These are phyloP conservation scores for Penicillium concentricum DNA, from an alignment of 2,329 filamentous ascomycete species.

Conservation along the genomic window DNA sequence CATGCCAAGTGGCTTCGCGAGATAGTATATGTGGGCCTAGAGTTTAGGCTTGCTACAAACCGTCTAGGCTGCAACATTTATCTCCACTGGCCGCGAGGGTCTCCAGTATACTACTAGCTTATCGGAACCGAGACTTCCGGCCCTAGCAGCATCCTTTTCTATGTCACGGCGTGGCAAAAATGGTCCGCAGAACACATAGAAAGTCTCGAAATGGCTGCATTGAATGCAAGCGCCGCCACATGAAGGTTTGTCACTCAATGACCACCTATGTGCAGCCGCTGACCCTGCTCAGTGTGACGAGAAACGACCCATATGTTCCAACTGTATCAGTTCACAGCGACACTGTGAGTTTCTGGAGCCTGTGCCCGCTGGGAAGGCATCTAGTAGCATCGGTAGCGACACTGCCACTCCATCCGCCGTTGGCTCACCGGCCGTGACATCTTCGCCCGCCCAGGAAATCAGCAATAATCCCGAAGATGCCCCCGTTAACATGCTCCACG, in stretches of 20 bases:
- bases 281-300: conserved; percentile 34
- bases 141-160: not conserved
- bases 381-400: not conserved
- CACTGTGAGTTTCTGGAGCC: conserved; percentile 16
- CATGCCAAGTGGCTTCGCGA: not conserved
- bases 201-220: conserved; percentile 39
- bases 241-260: conserved; percentile 31
- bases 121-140: conserved; percentile 1
- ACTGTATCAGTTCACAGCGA: conserved; percentile 28
- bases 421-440: not conserved
- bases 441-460: not conserved
- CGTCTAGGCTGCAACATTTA: not conserved
- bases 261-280: not conserved
- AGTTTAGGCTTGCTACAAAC: not conserved
- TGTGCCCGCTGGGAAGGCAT: not conserved
- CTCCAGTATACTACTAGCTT: not conserved
- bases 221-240: conserved; percentile 40
- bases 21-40: not conserved
- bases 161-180: not conserved
- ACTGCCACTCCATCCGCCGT: not conserved
- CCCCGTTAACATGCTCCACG: conserved; percentile 31
- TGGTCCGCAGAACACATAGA: conserved; percentile 30
- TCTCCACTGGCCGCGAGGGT: too few relatives aligned
- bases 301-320: conserved; percentile 32
- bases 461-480: conserved; percentile 2